Base-by-base conservation (phyloP, 2,329 filamentous ascomycete genomes). In the Epichloe glyceriae region DNA sequence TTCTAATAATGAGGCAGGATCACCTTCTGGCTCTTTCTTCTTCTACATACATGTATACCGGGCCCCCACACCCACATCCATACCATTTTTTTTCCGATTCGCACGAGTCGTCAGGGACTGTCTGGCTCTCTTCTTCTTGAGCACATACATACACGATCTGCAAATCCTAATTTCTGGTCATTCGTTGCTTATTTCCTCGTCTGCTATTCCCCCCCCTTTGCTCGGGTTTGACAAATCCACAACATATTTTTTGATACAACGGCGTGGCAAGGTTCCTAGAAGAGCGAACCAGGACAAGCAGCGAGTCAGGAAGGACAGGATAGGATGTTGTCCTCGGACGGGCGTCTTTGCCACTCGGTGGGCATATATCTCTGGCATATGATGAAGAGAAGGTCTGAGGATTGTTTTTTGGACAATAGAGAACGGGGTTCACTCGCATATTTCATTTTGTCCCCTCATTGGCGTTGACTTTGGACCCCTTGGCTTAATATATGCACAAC, bases 221-320 rank as follows among this genome's bases (percentile, higher is more conserved):
- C 17, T 49, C 20, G 10, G 15, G 8, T 17, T 35, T 26, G 30
- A 40, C 15, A 37, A 35, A 46, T 20, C 37, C 41, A 35, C 15
- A 46, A 40, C 35, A 42, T 39, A 35, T 46, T 52, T 52, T 40
- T 42, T 41, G 43, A 49, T 50, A 49, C 46, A 45, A 50, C 30
- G 37, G 47, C 20, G 26, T 33, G 26, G 3, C 19, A 30, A 38
- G 38, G 30, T 47, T 46, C 22, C 22, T 17, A 26, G 10, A 49
- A 5, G 17, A 38, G 35, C 6, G 22, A 15, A 34, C 33, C 6
- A 43, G 30, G 33, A 15, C 12, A 37, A 33, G 20, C 7, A 19
- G 45, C 39, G 33, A 19, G 20, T 26, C 15, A 19, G 38, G n/a
- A 30, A 34, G 46, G 44, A 35, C 5, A 26, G 26, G 37, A 19